Evolutionary conservation across 805 yeast species (phyloP).

Genomic region (Candida arabinofermentans): DNA sequence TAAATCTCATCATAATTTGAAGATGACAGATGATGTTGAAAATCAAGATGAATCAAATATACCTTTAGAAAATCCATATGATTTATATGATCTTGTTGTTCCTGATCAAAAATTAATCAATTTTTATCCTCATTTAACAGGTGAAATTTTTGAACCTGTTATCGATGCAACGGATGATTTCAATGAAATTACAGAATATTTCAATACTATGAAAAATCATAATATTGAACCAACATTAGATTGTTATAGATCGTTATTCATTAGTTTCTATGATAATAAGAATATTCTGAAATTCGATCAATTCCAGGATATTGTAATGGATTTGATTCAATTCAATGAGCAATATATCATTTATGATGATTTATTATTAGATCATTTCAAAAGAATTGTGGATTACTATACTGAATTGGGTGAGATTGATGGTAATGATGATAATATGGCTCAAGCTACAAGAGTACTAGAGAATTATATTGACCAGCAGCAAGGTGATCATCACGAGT

Average conservation of each 20-base stretch:
- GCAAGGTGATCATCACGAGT: slow-evolving; percentile 9
- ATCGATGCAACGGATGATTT: slow-evolving; percentile 5
- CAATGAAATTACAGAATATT: slow-evolving; percentile 9
- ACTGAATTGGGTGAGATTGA: slow-evolving; percentile 9
- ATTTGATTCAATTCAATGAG: slow-evolving; percentile 6
- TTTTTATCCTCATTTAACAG: slow-evolving; percentile 20
- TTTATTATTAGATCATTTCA: slow-evolving; percentile 7
- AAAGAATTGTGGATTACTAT: slow-evolving; percentile 9
- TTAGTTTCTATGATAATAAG: slow-evolving; percentile 3
- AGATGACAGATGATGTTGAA: slow-evolving; percentile 6
- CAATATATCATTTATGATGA: slow-evolving; percentile 8
- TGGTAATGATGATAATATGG: slow-evolving; percentile 10
- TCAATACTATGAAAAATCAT: slow-evolving; percentile 4
- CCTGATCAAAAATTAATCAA: slow-evolving; percentile 15
- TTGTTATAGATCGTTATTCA: slow-evolving; percentile 5
- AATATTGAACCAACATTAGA: slow-evolving; percentile 4
- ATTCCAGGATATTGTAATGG: slow-evolving; percentile 10
- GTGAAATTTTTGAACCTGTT: slow-evolving; percentile 15
- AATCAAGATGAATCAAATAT: slow-evolving; percentile 6
- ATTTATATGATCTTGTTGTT: slow-evolving; percentile 21
- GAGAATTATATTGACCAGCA: slow-evolving; percentile 8
- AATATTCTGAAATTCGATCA: slow-evolving; percentile 7
- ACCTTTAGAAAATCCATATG: slow-evolving; percentile 20
- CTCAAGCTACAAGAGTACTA: slow-evolving; percentile 6
- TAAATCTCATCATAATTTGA: slow-evolving; percentile 7